Base-by-base conservation (phyloP, 768 basidiomycete genomes). In the Rhodosporidiobolus sp. region DNA sequence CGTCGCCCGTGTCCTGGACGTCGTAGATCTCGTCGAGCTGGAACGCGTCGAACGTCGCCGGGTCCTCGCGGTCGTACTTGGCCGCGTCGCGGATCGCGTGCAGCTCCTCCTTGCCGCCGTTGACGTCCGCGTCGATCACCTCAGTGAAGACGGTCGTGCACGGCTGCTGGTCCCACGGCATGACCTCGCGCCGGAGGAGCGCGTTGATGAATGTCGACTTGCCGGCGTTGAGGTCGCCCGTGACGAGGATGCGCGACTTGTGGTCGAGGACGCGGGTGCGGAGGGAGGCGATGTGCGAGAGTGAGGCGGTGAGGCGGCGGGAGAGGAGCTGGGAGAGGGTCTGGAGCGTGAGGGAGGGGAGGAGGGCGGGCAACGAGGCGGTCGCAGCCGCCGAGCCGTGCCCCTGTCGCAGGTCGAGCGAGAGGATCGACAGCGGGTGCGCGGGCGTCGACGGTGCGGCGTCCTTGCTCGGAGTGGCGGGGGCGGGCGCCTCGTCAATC, bases 131-230 rank as follows among this genome's bases (percentile, higher is more conserved):
- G 78, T 94, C 92, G 75, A 91, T 90, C 3, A 99, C 96, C 81
- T 98, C 94, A 82, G 92, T 95, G 80, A 99, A 99, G 43, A 93
- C 88, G 38, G 93, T 93, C 0, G 96, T 99, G 81, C 94, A 92
- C 6, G 96, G 96, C 80, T 98, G 96, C 80, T 99, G 94, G 81
- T 99, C 96, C 70, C 94, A 89, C 14, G 96, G 94, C 90, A 99
- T 92, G 55, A 96, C 88, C 79, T 91, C 87, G 11, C 93, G 86
- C 57, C 93, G 85, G 9, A 99, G 87, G 46, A 99, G 84, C 9
- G 95, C 92, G 79, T 99, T 99, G 80, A 99, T 92, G 80, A 99
- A 91, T 0, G 96, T 98, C 28, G 94, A 96, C 82, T 99, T 99
- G 78, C 96, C 96, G 48, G 96, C 90, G 80, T 99, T 99, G 70